Evolutionary conservation across 805 yeast genomes (phyloP).

Genomic region (Hanseniaspora osmophila): DNA sequence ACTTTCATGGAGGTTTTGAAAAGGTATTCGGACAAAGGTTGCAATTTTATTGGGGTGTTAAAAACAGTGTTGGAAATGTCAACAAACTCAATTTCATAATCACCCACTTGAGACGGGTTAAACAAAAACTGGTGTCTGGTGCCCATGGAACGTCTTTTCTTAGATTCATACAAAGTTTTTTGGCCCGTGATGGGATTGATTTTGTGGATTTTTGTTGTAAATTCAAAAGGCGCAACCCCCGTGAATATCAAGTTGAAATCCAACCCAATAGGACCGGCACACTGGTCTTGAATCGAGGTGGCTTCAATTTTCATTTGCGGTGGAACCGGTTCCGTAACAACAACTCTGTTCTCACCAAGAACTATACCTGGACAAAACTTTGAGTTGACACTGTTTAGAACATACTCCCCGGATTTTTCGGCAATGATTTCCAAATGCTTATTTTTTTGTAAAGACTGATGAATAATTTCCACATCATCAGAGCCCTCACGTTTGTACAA

Average conservation of each 20-base stretch:
- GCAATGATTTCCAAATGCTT: conserved; percentile 24
- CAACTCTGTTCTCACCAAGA: conserved; percentile 37
- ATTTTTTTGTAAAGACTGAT: conserved; percentile 12
- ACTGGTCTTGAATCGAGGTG: conserved; percentile 56
- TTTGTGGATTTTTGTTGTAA: conserved; percentile 48
- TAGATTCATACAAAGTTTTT: conserved; percentile 23
- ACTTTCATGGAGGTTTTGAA: conserved; percentile 61
- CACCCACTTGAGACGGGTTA: conserved; percentile 71
- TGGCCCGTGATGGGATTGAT: conserved; percentile 26
- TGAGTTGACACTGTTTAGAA: conserved; percentile 39
- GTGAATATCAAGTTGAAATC: conserved; percentile 49
- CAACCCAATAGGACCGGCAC: conserved; percentile 87
- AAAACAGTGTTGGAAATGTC: conserved; percentile 53
- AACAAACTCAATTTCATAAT: conserved; percentile 59
- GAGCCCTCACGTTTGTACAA: conserved; percentile 14
- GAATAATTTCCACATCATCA: conserved; percentile 5
- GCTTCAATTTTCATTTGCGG: conserved; percentile 32
- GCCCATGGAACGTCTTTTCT: conserved; percentile 25
- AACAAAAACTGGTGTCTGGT: conserved; percentile 47
- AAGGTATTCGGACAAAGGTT: conserved; percentile 30
- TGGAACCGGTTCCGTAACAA: conserved; percentile 43
- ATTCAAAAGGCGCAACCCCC: conserved; percentile 74
- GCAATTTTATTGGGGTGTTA: conserved; percentile 25
- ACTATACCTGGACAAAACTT: conserved; percentile 55
- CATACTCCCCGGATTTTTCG: conserved; percentile 53